Base-by-base conservation (phyloP, 176 grass and related monocot species). In the Tillandsia leiboldiana region DNA sequence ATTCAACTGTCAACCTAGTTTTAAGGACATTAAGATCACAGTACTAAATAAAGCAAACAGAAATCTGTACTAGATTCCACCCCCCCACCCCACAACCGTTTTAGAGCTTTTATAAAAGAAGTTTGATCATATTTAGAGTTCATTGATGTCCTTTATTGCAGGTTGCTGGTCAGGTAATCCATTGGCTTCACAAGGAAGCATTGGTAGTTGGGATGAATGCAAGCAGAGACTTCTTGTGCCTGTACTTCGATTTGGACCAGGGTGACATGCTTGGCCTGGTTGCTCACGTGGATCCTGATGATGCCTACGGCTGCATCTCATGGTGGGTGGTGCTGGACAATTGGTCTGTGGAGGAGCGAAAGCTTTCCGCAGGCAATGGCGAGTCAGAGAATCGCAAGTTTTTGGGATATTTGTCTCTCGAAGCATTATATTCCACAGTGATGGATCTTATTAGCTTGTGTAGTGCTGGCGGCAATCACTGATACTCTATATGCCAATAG, bases 111-210 rank as follows among this genome's bases (percentile, higher is more conserved):
- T 22, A 61, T 20, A 22, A 20, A 23, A 54, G 15, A 22, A 18
- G 2, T 61, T 61, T 18, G 56, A 61, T 61, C 56, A 23, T 61
- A n/a, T 18, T n/a, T 10, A 22, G 15, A 61, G 17, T 18, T 23
- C 56, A 42, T 42, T 42, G 33, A 42, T 26, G 42, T 54, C 59
- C 75, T 8, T 58, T 48, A 67, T 26, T 23, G 27, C 84, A 97
- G 86, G 86, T 87, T 51, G 89, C 89, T 2, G 84, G 89, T 61
- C 89, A 92, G 79, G 82, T 90, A 49, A 97, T 97, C 65, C 81
- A 80, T 12, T 97, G 93, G 86, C 86, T 97, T 47, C 86, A 90
- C 11, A 89, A 97, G 67, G 89, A 92, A 85, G 81, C 93, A 2
- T 28, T 85, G 67, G 79, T 92, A 65, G 77, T 97, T 9, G 86